These are phyloP conservation scores for Chalaropsis ovoidea DNA, from an alignment of 2,329 filamentous ascomycete species.

Conservation along the genomic window DNA sequence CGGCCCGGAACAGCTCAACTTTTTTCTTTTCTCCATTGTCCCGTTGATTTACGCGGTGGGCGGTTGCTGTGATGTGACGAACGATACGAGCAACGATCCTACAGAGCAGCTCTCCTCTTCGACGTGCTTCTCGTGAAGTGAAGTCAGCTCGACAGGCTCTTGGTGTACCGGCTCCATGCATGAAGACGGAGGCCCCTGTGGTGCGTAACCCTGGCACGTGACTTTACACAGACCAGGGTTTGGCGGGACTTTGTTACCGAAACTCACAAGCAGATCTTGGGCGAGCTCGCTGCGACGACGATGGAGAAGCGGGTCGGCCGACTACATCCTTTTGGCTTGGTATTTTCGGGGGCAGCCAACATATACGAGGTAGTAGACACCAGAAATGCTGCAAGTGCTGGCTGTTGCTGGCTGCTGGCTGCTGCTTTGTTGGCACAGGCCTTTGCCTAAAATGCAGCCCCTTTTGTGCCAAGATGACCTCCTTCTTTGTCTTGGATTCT, in stretches of 20 bases:
- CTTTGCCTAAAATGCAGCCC: conserved; percentile 1
- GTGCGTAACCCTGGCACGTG: not conserved
- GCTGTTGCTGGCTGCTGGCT: not conserved
- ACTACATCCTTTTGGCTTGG: not conserved
- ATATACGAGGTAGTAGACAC: not conserved
- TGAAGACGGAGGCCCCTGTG: no score
- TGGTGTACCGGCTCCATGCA: no score
- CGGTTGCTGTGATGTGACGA: not conserved
- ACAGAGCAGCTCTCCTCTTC: no score
- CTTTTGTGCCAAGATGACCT: not conserved
- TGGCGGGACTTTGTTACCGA: no score
- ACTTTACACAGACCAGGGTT: not conserved
- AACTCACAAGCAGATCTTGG: no score
- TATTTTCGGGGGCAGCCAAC: not conserved
- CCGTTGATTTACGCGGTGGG: not conserved
- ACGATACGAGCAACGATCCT: no score
- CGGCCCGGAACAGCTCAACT: not conserved
- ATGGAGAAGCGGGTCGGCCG: not conserved
- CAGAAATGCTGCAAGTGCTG: no score
- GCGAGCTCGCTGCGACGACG: no score
- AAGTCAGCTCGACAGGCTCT: no score
- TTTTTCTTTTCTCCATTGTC: not conserved
- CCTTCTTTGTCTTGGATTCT: not conserved
- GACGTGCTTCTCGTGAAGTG: no score
- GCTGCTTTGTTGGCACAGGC: not conserved